Base-by-base conservation (phyloP, 257 asterid species). In the Perilla frutescens region DNA sequence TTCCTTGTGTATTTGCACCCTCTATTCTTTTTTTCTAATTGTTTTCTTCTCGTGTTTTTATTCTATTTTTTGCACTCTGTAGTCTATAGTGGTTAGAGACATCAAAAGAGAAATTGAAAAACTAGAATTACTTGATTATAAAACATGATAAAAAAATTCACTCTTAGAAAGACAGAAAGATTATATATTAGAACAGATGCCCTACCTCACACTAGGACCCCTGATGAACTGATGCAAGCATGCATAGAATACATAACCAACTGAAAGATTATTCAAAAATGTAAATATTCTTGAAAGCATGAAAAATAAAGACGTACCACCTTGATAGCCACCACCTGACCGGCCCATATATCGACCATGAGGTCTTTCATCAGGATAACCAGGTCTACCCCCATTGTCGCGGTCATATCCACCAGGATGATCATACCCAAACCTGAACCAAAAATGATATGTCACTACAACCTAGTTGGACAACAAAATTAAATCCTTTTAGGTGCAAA, bases 321-420 rank as follows among this genome's bases (percentile, higher is more conserved):
- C 96, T 77, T 87, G 96, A 79, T 83, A 87, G 77, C 95, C 95
- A 77, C 92, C 96, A 70, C 87, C 74, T 39, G 87, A 59, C 32
- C 97, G 92, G 53, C 97, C 97, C 84, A 84, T 75, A 62, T 76
- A 74, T 78, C 97, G 89, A 73, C 99, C 96, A 81, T 82, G 96
- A 80, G 85, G 89, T 79, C 97, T 90, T 70, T 94, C 99, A 77
- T 94, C 96, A 50, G 86, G 89, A 88, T 86, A 89, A 65, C 88
- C 89, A 68, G 83, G 90, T 84, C 97, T 88, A 34, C 87, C 86
- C 68, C 93, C 97, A 82, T 84, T 82, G 58, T 91, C 98, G 73
- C 96, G 97, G 29, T 91, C 96, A 82, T 84, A 86, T 34, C 97
- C 99, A 57, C 90, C 91, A 72, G 88, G 95, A 78, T 79, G 63